A percentile compares a stretch with the other conserved stretches of the same genome.
Conservation (phyloP, 228 moss, liverwort and hornwort species). For the Sphagnum fallax region DNA sequence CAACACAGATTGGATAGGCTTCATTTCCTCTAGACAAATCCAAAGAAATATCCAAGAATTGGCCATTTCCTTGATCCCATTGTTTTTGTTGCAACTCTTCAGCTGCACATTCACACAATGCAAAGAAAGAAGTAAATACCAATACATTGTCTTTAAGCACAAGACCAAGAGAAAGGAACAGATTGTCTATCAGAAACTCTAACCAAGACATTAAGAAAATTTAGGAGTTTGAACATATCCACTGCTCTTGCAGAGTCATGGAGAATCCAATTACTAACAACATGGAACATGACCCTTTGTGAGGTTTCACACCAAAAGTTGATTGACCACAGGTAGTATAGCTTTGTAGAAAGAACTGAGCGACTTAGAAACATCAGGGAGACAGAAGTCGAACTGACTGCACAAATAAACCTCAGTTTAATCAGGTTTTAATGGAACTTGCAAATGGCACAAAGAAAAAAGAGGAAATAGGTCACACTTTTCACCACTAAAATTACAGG, state of each 20-base stretch:
- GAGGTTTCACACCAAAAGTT: background rate
- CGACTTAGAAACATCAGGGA: too few relatives aligned
- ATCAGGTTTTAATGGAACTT: conserved; percentile 9
- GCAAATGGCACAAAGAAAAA: background rate
- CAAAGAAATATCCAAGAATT: conserved; percentile 31
- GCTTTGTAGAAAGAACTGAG: too few relatives aligned
- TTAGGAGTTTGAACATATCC: too few relatives aligned
- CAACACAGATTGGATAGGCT: conserved; percentile 57
- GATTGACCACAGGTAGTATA: too few relatives aligned
- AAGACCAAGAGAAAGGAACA: too few relatives aligned
- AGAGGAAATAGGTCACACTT: background rate
- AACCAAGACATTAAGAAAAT: background rate
- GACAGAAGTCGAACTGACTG: too few relatives aligned
- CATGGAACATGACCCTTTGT: background rate
- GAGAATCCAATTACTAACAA: too few relatives aligned
- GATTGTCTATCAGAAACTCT: background rate
- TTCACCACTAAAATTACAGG: conserved; percentile 3
- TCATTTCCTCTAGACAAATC: conserved; percentile 86
- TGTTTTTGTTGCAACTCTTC: background rate
- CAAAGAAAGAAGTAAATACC: background rate
- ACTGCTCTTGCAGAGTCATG: too few relatives aligned
- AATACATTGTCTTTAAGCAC: too few relatives aligned
- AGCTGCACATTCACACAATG: background rate
- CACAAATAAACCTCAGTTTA: too few relatives aligned
- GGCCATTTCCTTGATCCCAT: conserved; percentile 13